Percentiles rank a stretch among this genome's conserved stretches.
phyloP scores from a whole-genome alignment of 2,329 filamentous ascomycete species.

The Exophiala calicioides region DNA sequence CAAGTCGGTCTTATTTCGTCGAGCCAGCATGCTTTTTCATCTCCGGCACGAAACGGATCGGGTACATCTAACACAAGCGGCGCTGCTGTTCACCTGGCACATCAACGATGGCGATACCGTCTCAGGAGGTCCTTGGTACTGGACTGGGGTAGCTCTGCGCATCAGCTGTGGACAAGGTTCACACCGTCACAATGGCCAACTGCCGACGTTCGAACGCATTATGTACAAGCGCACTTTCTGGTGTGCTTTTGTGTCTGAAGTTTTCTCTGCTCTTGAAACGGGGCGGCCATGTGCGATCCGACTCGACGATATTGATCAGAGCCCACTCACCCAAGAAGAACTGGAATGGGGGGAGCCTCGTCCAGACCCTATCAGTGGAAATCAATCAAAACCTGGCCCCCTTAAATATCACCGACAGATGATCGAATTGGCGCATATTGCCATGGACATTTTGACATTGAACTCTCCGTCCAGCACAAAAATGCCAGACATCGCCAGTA shows the following conservation, averaged over 20 bases:
- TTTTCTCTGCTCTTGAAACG: conserved; percentile 48
- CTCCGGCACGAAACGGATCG: conserved; percentile 56
- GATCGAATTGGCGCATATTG: too few species aligned
- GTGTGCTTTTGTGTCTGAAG: conserved; percentile 46
- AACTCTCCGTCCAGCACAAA: too few species aligned
- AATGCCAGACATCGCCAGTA: too few species aligned
- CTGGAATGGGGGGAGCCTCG: conserved; percentile 52
- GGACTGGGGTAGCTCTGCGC: conserved; percentile 55
- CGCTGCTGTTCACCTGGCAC: conserved; percentile 58
- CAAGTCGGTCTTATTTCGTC: conserved; percentile 54
- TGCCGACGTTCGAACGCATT: conserved; percentile 42
- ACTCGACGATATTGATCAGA: conserved; percentile 31
- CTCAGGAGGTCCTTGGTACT: conserved; percentile 54
- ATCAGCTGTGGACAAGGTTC: conserved; percentile 57
- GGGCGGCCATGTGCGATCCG: conserved; percentile 56
- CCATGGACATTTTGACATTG: too few species aligned
- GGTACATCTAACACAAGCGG: conserved; percentile 56
- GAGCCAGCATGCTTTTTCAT: conserved; percentile 58
- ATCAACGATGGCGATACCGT: conserved; percentile 58
- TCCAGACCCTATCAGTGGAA: too few species aligned
- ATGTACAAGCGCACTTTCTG: conserved; percentile 48
- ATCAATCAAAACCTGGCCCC: too few species aligned
- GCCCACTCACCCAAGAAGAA: conserved; percentile 51
- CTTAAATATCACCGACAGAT: too few species aligned
- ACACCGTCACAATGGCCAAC: conserved; percentile 46